Percentiles rank a stretch among this genome's conserved stretches.
These are phyloP conservation scores for Neonectria magnoliae DNA, from an alignment of 2,329 filamentous ascomycete genomes.

Conservation along the genomic window DNA sequence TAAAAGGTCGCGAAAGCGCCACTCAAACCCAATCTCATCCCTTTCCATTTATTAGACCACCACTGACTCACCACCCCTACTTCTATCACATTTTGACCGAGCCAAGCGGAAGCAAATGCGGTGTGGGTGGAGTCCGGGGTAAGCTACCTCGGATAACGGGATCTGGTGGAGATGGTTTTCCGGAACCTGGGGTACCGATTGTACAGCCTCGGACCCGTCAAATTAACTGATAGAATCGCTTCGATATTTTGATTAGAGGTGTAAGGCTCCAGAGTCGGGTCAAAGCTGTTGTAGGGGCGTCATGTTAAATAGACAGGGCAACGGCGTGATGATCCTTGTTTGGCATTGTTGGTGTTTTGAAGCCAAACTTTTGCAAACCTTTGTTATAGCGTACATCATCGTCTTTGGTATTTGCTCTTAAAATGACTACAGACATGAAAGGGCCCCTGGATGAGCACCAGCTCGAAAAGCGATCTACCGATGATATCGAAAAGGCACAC, in stretches of 20 bases:
- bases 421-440: conserved; percentile 7
- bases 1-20: background rate
- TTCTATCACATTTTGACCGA: background rate
- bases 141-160: conserved; percentile 10
- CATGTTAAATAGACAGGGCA: conserved; percentile 1
- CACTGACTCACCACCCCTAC: background rate
- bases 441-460: conserved; percentile 1
- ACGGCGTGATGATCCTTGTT: background rate
- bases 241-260: background rate
- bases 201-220: background rate
- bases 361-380: background rate
- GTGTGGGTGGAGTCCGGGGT: conserved; percentile 22
- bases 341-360: background rate
- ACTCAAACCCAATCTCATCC: background rate
- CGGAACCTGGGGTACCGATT: conserved; percentile 15
- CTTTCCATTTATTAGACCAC: background rate
- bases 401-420: background rate
- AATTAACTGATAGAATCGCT: too few species aligned
- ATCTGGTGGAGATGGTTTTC: conserved; percentile 27
- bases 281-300: background rate
- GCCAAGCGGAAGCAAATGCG: background rate
- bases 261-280: background rate
- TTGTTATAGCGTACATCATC: background rate
- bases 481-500: conserved; percentile 23
- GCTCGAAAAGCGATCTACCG: conserved; percentile 17